Conservation (phyloP, 2,329 filamentous ascomycete species). For the Simplicillium aogashimaense region DNA sequence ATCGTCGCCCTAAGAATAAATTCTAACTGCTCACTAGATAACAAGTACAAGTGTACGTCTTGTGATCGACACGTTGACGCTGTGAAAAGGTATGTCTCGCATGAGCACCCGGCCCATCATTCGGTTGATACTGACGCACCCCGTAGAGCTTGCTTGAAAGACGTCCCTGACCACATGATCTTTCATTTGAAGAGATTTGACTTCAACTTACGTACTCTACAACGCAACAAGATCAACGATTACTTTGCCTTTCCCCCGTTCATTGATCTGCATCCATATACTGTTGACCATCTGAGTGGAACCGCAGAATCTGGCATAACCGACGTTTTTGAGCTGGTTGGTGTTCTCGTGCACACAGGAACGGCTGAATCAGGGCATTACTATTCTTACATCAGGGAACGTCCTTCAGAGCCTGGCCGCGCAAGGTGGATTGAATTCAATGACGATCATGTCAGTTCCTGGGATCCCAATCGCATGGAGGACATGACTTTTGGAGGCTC, state of each 20-base stretch:
- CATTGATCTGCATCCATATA: constrained; percentile 86
- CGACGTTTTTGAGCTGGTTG: constrained; percentile 89
- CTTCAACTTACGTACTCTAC: constrained; percentile 66
- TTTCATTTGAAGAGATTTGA: constrained; percentile 89
- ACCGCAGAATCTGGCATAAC: constrained; percentile 42
- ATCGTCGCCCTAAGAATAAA: constrained; percentile 3
- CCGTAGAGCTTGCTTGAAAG: constrained; percentile 72
- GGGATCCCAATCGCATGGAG: constrained; percentile 66
- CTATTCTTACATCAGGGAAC: constrained; percentile 87
- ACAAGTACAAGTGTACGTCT: constrained; percentile 94
- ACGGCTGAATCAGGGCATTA: constrained; percentile 94
- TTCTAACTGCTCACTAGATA: constrained; percentile 45
- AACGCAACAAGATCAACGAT: constrained; percentile 90
- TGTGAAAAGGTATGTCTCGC: constrained; percentile 59
- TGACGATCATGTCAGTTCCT: constrained; percentile 69
- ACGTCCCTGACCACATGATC: constrained; percentile 87
- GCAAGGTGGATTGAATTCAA: constrained; percentile 85
- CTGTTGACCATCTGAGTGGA: constrained; percentile 70
- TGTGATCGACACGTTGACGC: constrained; percentile 87
- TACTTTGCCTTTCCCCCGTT: constrained; percentile 76
- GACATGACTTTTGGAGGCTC: constrained; percentile 70
- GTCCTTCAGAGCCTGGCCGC: constrained; percentile 41
- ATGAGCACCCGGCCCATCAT: no score
- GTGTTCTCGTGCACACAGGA: constrained; percentile 85
- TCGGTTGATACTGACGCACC: constrained; percentile 7